phyloP scores from a whole-genome alignment of 2,329 filamentous ascomycete species.

The Teratosphaeria gauchensis region DNA sequence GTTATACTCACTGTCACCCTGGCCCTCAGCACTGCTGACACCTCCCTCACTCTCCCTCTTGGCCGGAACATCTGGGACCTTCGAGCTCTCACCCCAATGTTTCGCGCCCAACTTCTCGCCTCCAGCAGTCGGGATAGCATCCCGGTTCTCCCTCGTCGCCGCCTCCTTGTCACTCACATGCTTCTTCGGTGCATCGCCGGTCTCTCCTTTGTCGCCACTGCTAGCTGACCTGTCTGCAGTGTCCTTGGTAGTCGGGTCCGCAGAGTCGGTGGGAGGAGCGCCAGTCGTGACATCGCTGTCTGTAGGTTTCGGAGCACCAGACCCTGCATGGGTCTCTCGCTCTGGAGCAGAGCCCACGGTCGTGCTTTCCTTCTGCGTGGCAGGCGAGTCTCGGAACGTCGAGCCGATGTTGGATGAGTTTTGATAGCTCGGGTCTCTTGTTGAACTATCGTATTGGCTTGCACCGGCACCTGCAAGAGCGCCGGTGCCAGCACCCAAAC shows the following conservation, averaged over 20 bases:
- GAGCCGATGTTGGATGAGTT: neutral
- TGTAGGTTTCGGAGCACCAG: neutral
- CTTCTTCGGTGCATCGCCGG: constrained; percentile 3
- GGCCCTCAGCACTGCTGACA: constrained; percentile 16
- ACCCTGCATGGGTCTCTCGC: neutral
- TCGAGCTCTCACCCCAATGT: constrained; percentile 27
- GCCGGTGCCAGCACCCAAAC: neutral
- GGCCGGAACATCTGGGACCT: constrained; percentile 21
- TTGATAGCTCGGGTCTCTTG: neutral
- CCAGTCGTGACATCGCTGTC: constrained; percentile 4
- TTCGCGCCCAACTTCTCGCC: constrained; percentile 22
- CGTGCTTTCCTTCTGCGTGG: neutral
- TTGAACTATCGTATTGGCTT: neutral
- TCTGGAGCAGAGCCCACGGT: neutral
- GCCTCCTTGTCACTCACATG: neutral
- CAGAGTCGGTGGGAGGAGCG: neutral
- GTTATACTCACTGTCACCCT: constrained; percentile 19
- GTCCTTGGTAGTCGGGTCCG: constrained; percentile 1
- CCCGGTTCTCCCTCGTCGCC: constrained; percentile 14
- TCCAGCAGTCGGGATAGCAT: constrained; percentile 24
- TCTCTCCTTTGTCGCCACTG: neutral
- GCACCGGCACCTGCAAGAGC: neutral
- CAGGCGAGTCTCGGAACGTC: neutral
- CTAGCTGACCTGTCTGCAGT: neutral
- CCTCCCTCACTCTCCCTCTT: constrained; percentile 5